A percentile compares a stretch with the other conserved stretches of the same genome.
These are phyloP conservation scores for Radiomyces spectabilis DNA, from an alignment of 192 early-diverging fungal species.

Conservation along the genomic window DNA sequence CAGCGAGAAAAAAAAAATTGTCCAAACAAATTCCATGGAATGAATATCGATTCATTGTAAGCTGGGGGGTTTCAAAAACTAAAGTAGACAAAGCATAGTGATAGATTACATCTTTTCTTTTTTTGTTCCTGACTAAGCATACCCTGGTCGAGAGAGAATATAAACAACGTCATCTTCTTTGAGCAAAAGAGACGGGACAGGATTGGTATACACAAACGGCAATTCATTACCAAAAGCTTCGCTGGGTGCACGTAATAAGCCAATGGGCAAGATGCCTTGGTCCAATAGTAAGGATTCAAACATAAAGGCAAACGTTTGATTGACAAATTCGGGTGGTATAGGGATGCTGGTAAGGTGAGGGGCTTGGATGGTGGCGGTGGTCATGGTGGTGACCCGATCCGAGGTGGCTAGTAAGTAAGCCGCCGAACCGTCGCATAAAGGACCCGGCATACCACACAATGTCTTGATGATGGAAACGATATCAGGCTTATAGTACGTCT, in stretches of 20 bases:
- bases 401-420: no score
- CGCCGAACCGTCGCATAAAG: slow-evolving; percentile 1
- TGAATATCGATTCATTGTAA: no score
- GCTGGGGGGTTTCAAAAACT: no score
- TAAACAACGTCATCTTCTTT: slow-evolving; percentile 51
- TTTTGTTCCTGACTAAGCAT: no score
- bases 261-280: slow-evolving; percentile 49
- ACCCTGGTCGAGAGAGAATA: no score
- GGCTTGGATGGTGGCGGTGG: slow-evolving; percentile 1
- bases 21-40: no score
- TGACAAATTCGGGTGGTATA: slow-evolving; percentile 39
- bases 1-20: no score
- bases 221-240: slow-evolving; percentile 44
- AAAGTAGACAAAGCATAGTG: no score
- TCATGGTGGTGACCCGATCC: not conserved
- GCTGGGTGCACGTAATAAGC: slow-evolving; percentile 36
- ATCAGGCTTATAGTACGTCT: slow-evolving; percentile 45
- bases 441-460: slow-evolving; percentile 48
- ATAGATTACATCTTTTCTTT: no score
- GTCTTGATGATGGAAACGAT: slow-evolving; percentile 54
- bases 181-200: slow-evolving; percentile 46
- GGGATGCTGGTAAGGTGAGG: slow-evolving; percentile 30
- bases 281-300: slow-evolving; percentile 41
- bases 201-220: slow-evolving; percentile 67
- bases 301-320: slow-evolving; percentile 39